Percentiles rank a stretch among this genome's conserved stretches.
Conservation (phyloP, 169 alveolate species). For the Cryptosporidium sp. region DNA sequence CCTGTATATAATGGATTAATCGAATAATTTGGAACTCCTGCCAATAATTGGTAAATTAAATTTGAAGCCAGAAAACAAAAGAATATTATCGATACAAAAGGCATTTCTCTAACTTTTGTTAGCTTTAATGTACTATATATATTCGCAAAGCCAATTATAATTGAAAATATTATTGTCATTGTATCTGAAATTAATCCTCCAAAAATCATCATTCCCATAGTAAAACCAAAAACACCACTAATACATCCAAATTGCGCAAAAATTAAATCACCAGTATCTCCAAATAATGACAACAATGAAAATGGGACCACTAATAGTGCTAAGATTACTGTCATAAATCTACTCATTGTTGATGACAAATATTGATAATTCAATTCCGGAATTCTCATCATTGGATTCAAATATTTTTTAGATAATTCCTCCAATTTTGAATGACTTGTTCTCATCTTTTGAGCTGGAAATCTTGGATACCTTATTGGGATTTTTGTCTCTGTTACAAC, state of each 20-base stretch:
- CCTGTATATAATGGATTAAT: conserved; percentile 69
- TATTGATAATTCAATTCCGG: conserved; percentile 73
- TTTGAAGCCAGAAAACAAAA: conserved; percentile 38
- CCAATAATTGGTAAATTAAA: conserved; percentile 53
- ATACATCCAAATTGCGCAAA: conserved; percentile 69
- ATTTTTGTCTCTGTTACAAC: conserved; percentile 6
- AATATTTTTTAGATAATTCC: conserved; percentile 35
- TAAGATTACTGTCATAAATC: conserved; percentile 26
- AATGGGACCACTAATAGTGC: conserved; percentile 13
- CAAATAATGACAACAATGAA: conserved; percentile 35
- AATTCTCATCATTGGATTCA: conserved; percentile 50
- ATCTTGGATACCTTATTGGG: conserved; percentile 53
- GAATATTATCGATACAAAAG: conserved; percentile 44
- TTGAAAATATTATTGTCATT: conserved; percentile 9
- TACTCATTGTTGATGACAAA: conserved; percentile 49
- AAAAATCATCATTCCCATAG: conserved; percentile 51
- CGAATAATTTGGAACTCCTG: conserved; percentile 42
- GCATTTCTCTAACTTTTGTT: conserved; percentile 71
- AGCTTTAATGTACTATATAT: conserved; percentile 44
- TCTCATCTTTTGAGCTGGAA: conserved; percentile 67
- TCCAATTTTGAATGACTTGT: conserved; percentile 30
- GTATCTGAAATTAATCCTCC: conserved; percentile 43
- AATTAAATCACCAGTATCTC: conserved; percentile 70
- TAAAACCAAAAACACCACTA: conserved; percentile 62
- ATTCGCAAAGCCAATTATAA: conserved; percentile 29